These are phyloP conservation scores for Candida glucosophila DNA, from an alignment of 1,139 yeast species.

Conservation along the genomic window DNA sequence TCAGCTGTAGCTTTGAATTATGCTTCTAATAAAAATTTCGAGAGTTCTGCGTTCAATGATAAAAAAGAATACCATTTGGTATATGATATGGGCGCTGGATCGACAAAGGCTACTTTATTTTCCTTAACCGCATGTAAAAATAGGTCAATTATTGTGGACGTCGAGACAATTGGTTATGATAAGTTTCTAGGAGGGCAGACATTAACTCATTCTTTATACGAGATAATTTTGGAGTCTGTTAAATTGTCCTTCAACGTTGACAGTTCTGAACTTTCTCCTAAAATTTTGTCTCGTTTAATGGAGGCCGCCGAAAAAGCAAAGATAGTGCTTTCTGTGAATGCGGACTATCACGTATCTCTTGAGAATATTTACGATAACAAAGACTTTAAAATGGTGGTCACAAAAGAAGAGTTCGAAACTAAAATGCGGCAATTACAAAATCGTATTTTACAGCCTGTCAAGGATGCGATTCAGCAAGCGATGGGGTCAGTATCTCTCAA, in stretches of 20 bases:
- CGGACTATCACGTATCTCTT: slow-evolving; percentile 62
- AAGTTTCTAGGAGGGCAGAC: slow-evolving; percentile 63
- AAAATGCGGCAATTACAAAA: slow-evolving; percentile 33
- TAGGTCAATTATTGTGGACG: slow-evolving; percentile 39
- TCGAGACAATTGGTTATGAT: slow-evolving; percentile 68
- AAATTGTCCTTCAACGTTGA: slow-evolving; percentile 32
- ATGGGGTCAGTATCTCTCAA: slow-evolving; percentile 18
- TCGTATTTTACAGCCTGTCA: slow-evolving; percentile 48
- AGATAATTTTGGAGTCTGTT: slow-evolving; percentile 52
- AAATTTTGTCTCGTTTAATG: slow-evolving; percentile 60
- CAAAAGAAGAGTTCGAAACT: slow-evolving; percentile 75
- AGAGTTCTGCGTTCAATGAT: slow-evolving; percentile 23
- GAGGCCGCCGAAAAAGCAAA: slow-evolving; percentile 87
- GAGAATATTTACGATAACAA: slow-evolving; percentile 64
- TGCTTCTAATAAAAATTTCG: slow-evolving; percentile 41
- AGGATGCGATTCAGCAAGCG: slow-evolving; percentile 34
- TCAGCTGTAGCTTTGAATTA: slow-evolving; percentile 82
- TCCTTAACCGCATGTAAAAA: slow-evolving; percentile 45
- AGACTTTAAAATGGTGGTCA: slow-evolving; percentile 60
- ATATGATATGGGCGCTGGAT: slow-evolving; percentile 91
- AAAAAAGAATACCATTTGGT: slow-evolving; percentile 56
- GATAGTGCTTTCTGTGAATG: slow-evolving; percentile 76
- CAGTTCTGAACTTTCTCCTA: slow-evolving; percentile 32
- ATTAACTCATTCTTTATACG: slow-evolving; percentile 59
- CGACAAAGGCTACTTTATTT: slow-evolving; percentile 78